Conservation (phyloP, 768 basidiomycete species). For the Saitozyma sp. region DNA sequence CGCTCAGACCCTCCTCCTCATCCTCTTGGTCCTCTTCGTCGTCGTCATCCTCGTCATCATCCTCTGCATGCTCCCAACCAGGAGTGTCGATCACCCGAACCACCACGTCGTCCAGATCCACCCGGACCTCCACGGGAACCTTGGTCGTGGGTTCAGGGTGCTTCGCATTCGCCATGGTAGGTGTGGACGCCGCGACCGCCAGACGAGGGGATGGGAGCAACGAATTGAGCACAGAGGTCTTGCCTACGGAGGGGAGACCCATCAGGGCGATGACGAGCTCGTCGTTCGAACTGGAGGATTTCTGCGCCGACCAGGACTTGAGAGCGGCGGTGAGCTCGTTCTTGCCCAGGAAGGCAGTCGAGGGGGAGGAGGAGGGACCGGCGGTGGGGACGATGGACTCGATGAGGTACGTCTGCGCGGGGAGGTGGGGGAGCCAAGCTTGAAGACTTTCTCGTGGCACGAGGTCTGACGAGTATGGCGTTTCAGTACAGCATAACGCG, state of each 20-base stretch:
- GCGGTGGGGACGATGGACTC: slow-evolving; percentile 47
- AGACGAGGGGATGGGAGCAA: slow-evolving; percentile 61
- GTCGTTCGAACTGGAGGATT: slow-evolving; percentile 57
- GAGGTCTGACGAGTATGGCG: slow-evolving; percentile 59
- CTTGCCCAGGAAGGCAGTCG: slow-evolving; percentile 27
- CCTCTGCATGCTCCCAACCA: slow-evolving; percentile 64
- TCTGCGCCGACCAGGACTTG: slow-evolving; percentile 38
- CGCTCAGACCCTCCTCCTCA: slow-evolving; percentile 42
- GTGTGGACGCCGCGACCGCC: slow-evolving; percentile 60
- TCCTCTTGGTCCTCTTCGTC: slow-evolving; percentile 53
- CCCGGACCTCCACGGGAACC: slow-evolving; percentile 62
- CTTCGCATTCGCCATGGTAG: slow-evolving; percentile 54
- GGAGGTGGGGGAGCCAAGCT: slow-evolving; percentile 67
- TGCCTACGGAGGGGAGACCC: slow-evolving; percentile 83
- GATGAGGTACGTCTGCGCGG: slow-evolving; percentile 70
- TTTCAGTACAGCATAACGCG: slow-evolving; percentile 6
- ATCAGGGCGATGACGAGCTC: slow-evolving; percentile 73
- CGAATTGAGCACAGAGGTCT: slow-evolving; percentile 82
- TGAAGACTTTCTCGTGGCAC: slow-evolving; percentile 74
- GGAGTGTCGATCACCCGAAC: slow-evolving; percentile 83
- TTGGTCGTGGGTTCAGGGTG: slow-evolving; percentile 71
- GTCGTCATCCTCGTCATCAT: slow-evolving; percentile 51
- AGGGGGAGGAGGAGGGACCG: slow-evolving; percentile 17
- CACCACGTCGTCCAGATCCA: slow-evolving; percentile 60
- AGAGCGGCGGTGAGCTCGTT: slow-evolving; percentile 32